Base-by-base conservation (phyloP, 2,329 filamentous ascomycete species). In the Aspergillus ibericus region DNA sequence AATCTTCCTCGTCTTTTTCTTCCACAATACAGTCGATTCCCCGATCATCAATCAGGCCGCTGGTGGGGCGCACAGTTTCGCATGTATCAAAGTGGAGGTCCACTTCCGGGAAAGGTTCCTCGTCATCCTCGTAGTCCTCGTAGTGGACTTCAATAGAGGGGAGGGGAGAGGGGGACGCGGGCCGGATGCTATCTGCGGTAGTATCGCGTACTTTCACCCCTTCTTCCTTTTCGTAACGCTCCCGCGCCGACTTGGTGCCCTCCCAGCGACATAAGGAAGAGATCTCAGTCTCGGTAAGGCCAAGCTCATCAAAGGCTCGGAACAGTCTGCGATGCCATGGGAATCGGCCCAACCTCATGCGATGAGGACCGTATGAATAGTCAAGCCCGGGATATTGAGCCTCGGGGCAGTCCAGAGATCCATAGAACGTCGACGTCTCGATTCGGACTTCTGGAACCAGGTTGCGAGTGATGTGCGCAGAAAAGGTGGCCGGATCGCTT, bases 321-420 rank as follows among this genome's bases (percentile, higher is more conserved):
- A 88, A 88, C 1, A 88, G 77, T 59, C 79, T 78, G 62, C 78
- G 78, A 72, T 88, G 86, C 77, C 85, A 84, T 10, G 82, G 81
- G 69, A 87, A 88, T 47, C 84, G 83, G 54, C 83, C 78, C 12
- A 88, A 78, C 40, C 86, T 81, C 77, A 85, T 84, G 56, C 86
- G 82, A 74, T 88, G 86, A 1, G 85, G 84, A 6, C 77, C 74
- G 66, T 84, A 80, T 48, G 83, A 82, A 72, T 88, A 88, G 77
- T 88, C 86, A 48, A 88, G 78, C 34, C 86, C 86, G 0, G 86
- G 86, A 66, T 88, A 88, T 59, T 86, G 84, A 51, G 86, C 85
- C 77, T 88, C 86, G 60, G 87, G 80, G 66, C 82, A 85, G 76
- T 87, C 85, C 47, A 87, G 78, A 40, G 82, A 80, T 66, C 86